These are phyloP conservation scores for Penicillium sp. DNA, from an alignment of 2,329 filamentous ascomycete genomes.

Conservation along the genomic window DNA sequence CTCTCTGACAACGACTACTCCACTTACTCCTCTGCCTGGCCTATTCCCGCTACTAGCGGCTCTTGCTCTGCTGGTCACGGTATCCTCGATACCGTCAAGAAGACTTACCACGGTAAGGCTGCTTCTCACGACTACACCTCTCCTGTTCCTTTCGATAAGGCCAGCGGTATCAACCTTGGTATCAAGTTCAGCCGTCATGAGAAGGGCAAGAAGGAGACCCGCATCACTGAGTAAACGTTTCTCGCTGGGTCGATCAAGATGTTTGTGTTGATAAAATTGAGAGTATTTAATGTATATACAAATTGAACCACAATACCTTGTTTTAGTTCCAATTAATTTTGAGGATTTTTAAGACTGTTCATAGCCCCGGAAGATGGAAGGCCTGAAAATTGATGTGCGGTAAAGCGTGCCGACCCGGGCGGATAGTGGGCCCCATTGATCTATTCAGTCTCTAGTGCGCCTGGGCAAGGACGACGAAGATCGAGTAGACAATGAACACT, in stretches of 20 bases:
- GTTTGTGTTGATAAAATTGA: background rate
- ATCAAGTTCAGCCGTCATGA: conserved; percentile 20
- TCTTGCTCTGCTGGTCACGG: conserved; percentile 37
- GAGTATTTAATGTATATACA: background rate
- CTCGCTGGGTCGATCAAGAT: background rate
- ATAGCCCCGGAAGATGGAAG: no score
- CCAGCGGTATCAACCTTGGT: conserved; percentile 26
- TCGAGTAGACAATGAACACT: background rate
- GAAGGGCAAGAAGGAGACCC: conserved; percentile 15
- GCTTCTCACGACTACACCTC: conserved; percentile 37
- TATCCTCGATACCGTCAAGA: conserved; percentile 34
- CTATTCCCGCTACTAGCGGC: conserved; percentile 27
- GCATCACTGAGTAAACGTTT: conserved; percentile 9
- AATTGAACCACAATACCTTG: background rate
- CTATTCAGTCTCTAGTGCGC: no score
- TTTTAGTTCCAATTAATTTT: no score
- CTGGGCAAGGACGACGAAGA: background rate
- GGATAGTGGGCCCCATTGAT: no score
- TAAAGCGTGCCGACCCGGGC: no score
- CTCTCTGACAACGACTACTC: conserved; percentile 28
- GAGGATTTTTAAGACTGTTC: no score
- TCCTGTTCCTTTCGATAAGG: conserved; percentile 32
- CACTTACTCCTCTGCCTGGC: conserved; percentile 30
- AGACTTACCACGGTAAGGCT: conserved; percentile 28
- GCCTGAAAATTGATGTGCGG: no score